Conservation (phyloP, 345 rosid genomes). For the Noccaea caerulescens region DNA sequence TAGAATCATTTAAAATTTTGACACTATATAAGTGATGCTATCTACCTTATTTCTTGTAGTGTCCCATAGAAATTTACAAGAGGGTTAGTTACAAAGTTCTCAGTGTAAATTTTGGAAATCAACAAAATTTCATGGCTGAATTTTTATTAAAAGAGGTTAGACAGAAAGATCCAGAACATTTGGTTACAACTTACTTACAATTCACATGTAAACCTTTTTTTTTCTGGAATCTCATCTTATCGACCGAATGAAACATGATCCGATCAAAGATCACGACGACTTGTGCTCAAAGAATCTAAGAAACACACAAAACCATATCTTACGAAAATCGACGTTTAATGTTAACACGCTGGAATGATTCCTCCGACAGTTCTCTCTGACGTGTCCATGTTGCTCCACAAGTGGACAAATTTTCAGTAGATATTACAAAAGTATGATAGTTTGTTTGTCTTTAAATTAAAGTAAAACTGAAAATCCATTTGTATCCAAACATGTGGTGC, state of each 20-base stretch:
- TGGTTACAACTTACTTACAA: no score
- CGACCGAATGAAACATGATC: neutral
- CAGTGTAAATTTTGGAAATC: no score
- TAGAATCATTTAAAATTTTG: no score
- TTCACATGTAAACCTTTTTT: no score
- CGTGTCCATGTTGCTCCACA: constrained; percentile 33
- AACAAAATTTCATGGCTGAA: no score
- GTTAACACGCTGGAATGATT: constrained; percentile 8
- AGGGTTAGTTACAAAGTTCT: no score
- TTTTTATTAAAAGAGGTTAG: no score
- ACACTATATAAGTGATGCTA: no score
- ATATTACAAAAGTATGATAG: constrained; percentile 11
- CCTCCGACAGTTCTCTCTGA: constrained; percentile 17
- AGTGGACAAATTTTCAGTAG: constrained; percentile 5
- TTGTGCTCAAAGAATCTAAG: constrained; percentile 14
- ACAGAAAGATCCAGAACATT: no score
- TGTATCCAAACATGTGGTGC: constrained; percentile 33
- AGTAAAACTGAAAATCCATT: constrained; percentile 6
- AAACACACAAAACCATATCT: constrained; percentile 1
- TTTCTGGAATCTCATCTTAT: neutral
- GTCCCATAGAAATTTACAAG: no score
- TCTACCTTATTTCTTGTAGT: no score
- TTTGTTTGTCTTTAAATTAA: neutral
- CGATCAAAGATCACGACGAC: neutral
- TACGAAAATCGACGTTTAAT: constrained; percentile 3